These are phyloP conservation scores for Croton laevigatus DNA, from an alignment of 441 rosid species.

Conservation along the genomic window DNA sequence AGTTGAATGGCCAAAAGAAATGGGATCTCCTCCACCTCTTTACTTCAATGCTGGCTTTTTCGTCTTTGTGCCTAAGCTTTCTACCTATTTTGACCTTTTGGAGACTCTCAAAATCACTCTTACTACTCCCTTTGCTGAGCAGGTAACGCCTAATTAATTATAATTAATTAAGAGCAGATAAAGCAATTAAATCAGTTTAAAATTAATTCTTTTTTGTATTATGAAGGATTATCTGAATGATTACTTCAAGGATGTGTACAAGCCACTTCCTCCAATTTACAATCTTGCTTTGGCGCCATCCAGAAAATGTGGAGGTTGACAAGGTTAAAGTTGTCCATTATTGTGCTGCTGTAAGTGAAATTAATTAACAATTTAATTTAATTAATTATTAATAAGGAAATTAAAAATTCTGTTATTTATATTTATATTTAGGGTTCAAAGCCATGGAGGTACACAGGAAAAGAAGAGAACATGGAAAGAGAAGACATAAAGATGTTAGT, in stretches of 20 bases:
- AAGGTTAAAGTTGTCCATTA: slow-evolving; percentile 67
- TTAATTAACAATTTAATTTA: no score
- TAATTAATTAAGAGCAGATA: no score
- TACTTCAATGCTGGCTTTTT: slow-evolving; percentile 91
- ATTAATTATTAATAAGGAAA: no score
- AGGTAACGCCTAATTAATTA: no score
- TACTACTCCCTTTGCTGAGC: slow-evolving; percentile 67
- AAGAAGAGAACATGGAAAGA: slow-evolving; percentile 68
- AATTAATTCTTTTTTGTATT: no score
- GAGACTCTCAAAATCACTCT: slow-evolving; percentile 39
- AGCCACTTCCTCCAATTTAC: slow-evolving; percentile 53
- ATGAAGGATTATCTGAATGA: no score
- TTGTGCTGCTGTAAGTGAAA: slow-evolving; percentile 55
- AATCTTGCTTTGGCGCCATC: slow-evolving; percentile 79
- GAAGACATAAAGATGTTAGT: slow-evolving; percentile 62
- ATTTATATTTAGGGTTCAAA: slow-evolving; percentile 34
- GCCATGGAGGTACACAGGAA: slow-evolving; percentile 67
- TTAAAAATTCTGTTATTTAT: no score
- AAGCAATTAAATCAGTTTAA: no score
- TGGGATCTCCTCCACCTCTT: slow-evolving; percentile 59
- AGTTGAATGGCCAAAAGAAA: slow-evolving; percentile 50
- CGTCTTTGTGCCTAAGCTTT: slow-evolving; percentile 51
- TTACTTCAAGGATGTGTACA: slow-evolving; percentile 55
- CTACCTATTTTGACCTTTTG: slow-evolving; percentile 42
- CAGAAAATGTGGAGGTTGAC: slow-evolving; percentile 50